Conservation (phyloP, 371 early-diverging fungal species). For the Rhizopus microsporus region DNA sequence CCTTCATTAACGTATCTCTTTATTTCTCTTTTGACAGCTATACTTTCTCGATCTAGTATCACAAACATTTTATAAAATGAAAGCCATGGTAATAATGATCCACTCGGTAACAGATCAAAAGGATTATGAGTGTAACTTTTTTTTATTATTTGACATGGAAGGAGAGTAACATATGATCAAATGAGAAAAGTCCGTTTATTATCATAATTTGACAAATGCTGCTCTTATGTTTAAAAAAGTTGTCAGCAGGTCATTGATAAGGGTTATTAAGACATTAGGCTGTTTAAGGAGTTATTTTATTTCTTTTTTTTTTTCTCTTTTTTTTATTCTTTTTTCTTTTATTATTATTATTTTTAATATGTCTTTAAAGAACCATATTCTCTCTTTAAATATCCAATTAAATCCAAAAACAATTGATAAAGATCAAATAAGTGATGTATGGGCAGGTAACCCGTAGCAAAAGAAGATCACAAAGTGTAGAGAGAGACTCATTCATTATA, state of each 20-base stretch:
- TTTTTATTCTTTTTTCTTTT: conserved; percentile 2
- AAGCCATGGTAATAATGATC: too few relatives aligned
- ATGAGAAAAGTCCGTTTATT: too few relatives aligned
- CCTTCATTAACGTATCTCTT: too few relatives aligned
- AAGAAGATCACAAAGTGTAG: conserved; percentile 1
- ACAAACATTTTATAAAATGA: too few relatives aligned
- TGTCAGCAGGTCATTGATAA: not conserved
- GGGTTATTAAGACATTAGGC: conserved; percentile 4
- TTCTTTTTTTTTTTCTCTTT: conserved; percentile 11
- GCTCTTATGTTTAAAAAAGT: not conserved
- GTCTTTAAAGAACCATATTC: not conserved
- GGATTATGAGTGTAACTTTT: too few relatives aligned
- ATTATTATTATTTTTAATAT: conserved; percentile 1
- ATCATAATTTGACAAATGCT: too few relatives aligned
- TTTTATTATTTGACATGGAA: too few relatives aligned
- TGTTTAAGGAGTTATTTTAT: conserved; percentile 3
- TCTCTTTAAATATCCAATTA: conserved; percentile 1
- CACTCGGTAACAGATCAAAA: too few relatives aligned
- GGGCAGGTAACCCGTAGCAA: conserved; percentile 19
- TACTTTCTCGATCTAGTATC: too few relatives aligned
- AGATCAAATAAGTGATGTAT: conserved; percentile 19
- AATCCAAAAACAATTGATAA: conserved; percentile 1
- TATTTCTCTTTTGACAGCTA: too few relatives aligned
- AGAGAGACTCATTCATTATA: not conserved
- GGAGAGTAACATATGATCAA: too few relatives aligned